Percentiles rank a stretch among this genome's conserved stretches.
Conservation (phyloP, 2,329 filamentous ascomycete species). For the Beauveria australis region DNA sequence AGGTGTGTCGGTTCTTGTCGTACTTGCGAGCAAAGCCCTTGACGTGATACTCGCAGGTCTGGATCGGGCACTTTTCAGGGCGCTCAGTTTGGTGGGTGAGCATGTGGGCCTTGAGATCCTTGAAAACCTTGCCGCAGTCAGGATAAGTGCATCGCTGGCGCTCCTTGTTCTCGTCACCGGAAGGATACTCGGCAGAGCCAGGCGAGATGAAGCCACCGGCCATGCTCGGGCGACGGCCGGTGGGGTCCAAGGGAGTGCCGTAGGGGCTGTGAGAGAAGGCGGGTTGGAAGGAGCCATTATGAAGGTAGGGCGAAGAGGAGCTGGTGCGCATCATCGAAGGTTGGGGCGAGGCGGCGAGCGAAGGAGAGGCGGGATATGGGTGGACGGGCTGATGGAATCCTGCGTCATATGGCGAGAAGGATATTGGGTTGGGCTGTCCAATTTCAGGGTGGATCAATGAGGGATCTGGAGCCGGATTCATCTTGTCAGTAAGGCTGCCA, state of each 20-base stretch:
- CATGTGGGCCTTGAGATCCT: slow-evolving; percentile 90
- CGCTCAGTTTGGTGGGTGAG: slow-evolving; percentile 86
- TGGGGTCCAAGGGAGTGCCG: slow-evolving; percentile 34
- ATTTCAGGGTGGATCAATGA: slow-evolving; percentile 50
- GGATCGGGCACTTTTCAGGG: slow-evolving; percentile 89
- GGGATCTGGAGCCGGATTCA: slow-evolving; percentile 35
- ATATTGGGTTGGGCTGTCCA: slow-evolving; percentile 35
- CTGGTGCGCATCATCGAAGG: slow-evolving; percentile 40
- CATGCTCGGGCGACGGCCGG: slow-evolving; percentile 57
- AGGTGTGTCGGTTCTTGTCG: slow-evolving; percentile 88
- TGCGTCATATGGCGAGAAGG: slow-evolving; percentile 37
- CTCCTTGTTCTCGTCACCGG: slow-evolving; percentile 57
- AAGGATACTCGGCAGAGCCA: slow-evolving; percentile 49
- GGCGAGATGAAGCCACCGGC: slow-evolving; percentile 59
- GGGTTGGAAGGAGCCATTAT: slow-evolving; percentile 44
- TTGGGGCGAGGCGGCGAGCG: slow-evolving; percentile 47
- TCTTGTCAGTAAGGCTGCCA: slow-evolving; percentile 28
- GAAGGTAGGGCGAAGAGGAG: slow-evolving; percentile 61
- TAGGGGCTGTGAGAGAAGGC: slow-evolving; percentile 47
- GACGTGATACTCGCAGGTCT: slow-evolving; percentile 82
- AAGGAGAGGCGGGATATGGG: slow-evolving; percentile 53
- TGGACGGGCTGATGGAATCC: slow-evolving; percentile 38
- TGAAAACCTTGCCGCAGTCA: slow-evolving; percentile 79
- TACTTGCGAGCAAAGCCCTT: slow-evolving; percentile 95
- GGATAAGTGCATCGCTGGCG: slow-evolving; percentile 69